Evolutionary conservation across 2,329 filamentous ascomycete genomes (phyloP).

Genomic region (Raffaelea arxii): DNA sequence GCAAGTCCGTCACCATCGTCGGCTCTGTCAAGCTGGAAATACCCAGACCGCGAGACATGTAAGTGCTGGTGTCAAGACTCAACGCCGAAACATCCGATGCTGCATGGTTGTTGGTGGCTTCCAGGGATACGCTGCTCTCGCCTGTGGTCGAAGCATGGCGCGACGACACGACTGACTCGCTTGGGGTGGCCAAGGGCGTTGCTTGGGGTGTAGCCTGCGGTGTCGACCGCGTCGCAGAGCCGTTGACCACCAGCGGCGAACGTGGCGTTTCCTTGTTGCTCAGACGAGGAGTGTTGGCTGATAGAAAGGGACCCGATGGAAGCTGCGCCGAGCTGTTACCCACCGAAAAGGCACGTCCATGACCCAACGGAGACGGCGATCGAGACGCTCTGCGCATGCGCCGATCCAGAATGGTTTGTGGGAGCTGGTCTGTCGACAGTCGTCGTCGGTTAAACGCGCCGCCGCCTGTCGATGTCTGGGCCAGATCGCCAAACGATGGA

Average conservation of each 20-base stretch:
- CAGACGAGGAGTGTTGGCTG: slow-evolving; percentile 16
- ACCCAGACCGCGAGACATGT: slow-evolving; percentile 24
- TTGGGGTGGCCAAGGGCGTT: background rate
- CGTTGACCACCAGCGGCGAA: slow-evolving; percentile 16
- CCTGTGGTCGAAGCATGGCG: slow-evolving; percentile 18
- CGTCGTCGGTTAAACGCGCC: slow-evolving; percentile 24
- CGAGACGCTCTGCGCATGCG: slow-evolving; percentile 41
- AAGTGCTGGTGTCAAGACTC: slow-evolving; percentile 24
- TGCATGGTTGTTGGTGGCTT: too few relatives aligned
- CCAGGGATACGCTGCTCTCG: slow-evolving; percentile 19
- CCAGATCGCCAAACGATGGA: slow-evolving; percentile 37
- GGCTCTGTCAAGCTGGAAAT: slow-evolving; percentile 7
- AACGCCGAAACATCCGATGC: slow-evolving; percentile 14
- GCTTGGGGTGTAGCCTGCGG: too few relatives aligned
- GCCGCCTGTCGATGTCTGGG: slow-evolving; percentile 12
- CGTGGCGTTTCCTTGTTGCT: slow-evolving; percentile 18
- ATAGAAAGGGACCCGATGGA: slow-evolving; percentile 27
- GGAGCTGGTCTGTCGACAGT: slow-evolving; percentile 43
- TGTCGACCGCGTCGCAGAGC: slow-evolving; percentile 23
- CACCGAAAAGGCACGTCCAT: slow-evolving; percentile 33
- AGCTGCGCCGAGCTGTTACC: slow-evolving; percentile 30
- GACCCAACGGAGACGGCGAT: slow-evolving; percentile 46
- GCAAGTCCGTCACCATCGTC: slow-evolving; percentile 3
- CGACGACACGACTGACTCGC: slow-evolving; percentile 12
- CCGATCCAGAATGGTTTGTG: slow-evolving; percentile 43